A percentile compares a stretch with the other conserved stretches of the same genome.
Evolutionary conservation across 2,329 filamentous ascomycete species (phyloP).

Genomic region (Capronia epimyces): DNA sequence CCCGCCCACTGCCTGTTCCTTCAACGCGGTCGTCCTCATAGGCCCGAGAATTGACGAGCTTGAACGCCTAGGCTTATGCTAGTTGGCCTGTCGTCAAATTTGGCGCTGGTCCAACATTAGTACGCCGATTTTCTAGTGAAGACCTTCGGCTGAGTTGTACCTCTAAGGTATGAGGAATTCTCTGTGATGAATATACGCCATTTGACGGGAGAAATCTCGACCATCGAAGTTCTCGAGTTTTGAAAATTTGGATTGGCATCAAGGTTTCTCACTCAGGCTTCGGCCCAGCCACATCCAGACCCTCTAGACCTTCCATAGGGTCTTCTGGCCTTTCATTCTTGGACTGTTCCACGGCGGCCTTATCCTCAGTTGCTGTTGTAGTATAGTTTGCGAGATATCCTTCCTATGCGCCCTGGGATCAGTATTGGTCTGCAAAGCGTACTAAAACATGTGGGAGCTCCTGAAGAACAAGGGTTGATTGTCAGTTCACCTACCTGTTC

Average conservation of each 20-base stretch:
- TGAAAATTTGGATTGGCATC: neutral
- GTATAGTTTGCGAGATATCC: constrained; percentile 87
- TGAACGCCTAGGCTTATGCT: neutral
- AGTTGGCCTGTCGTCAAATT: neutral
- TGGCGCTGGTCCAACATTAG: neutral
- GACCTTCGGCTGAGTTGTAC: too few species aligned
- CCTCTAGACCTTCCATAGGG: constrained; percentile 93
- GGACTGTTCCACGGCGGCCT: constrained; percentile 53
- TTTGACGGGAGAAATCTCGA: neutral
- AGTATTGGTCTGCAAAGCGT: neutral
- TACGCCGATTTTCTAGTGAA: too few species aligned
- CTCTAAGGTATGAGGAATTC: too few species aligned
- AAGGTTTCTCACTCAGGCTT: constrained; percentile 56
- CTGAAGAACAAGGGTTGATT: constrained; percentile 7
- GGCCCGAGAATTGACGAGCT: neutral
- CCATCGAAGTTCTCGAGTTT: neutral
- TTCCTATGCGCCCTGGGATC: constrained; percentile 56
- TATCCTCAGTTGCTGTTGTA: constrained; percentile 70
- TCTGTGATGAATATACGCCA: neutral
- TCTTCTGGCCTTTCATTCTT: constrained; percentile 59
- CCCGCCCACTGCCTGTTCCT: neutral
- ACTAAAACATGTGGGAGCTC: neutral
- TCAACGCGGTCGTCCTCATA: neutral
- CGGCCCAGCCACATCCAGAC: constrained; percentile 87
- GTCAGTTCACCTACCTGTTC: constrained; percentile 69